These are phyloP conservation scores for Daldinia concentrica DNA, from an alignment of 495 filamentous ascomycete species.

Conservation along the genomic window DNA sequence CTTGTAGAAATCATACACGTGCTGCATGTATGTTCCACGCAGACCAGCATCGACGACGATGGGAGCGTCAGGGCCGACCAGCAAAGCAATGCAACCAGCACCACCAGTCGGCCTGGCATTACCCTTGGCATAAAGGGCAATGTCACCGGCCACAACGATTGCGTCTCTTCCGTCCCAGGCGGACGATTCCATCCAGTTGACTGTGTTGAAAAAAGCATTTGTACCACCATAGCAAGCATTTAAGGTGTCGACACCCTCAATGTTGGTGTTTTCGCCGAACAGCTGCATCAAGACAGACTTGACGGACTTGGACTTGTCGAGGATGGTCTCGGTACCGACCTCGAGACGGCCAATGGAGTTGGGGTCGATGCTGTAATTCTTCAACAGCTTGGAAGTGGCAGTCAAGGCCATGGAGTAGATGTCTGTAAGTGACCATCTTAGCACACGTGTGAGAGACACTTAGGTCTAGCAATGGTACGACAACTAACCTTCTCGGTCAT, in stretches of 20 bases:
- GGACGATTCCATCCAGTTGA: constrained; percentile 99
- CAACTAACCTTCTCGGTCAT: constrained; percentile 91
- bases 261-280: constrained; percentile 85
- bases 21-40: constrained; percentile 89
- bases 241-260: constrained; percentile 95
- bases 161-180: constrained; percentile 96
- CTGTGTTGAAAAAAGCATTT: constrained; percentile 94
- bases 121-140: constrained; percentile 97
- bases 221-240: constrained; percentile 99
- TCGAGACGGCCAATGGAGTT: constrained; percentile 92
- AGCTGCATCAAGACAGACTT: constrained; percentile 99
- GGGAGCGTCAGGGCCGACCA: constrained; percentile 92
- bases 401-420: constrained; percentile 98
- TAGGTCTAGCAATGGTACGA: constrained; percentile 39
- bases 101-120: constrained; percentile 94
- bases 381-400: constrained; percentile 83
- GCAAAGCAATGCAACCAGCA: constrained; percentile 92
- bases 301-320: constrained; percentile 99
- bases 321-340: constrained; percentile 96
- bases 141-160: constrained; percentile 94
- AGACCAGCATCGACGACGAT: constrained; percentile 91
- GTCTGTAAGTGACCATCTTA: constrained; percentile 62
- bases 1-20: constrained; percentile 99
- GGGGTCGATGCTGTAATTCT: constrained; percentile 93
- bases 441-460: constrained; percentile 6